Evolutionary conservation across 2,329 filamentous ascomycete species (phyloP), one percentile per base, ranked within the genome.

Genomic region (Xylariaceae sp.): DNA sequence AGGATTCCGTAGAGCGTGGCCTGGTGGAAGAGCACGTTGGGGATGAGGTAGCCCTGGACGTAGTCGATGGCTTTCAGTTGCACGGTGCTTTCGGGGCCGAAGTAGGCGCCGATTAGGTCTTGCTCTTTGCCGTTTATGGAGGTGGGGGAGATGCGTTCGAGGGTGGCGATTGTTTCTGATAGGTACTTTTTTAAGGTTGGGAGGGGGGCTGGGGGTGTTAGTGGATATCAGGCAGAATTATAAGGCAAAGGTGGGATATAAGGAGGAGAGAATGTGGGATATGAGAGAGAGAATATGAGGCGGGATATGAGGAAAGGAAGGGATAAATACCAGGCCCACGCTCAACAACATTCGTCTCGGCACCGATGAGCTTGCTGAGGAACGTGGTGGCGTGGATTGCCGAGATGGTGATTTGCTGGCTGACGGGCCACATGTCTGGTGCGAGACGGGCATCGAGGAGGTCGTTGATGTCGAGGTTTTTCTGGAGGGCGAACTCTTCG

Each of bases 21-120:
- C 11, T 82, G 64, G 69, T 89, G 87, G 73, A 89, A 89, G 74
- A 78, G 87, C 65, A 87, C 72, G 67, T 88, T 87, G 18, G 86
- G 84, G 49, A 85, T 57, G 3, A 73, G 76, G 70, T 79, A 83
- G 2, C 73, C 72, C 47, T 72, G 68, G 18, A 82, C 67, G 68
- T 83, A 88, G 1, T 74, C 71, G 51, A 64, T 35, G 52, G 64
- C 68, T 42, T 64, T 59, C 53, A 74, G 56, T 47, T 67, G 44
- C n/a, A 55, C 62, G 60, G 68, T 71, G 42, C 63, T 62, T 15
- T 10, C 44, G 39, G 44, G 9, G 9, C 61, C 58, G 53, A 61
- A 30, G 49, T 52, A 30, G 49, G 62, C 62, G 1, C 4, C 7
- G 8, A 62, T 39, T 1, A 49, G 15, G 44, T 57, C 4, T 3